Percentiles rank a stretch among this genome's conserved stretches.
phyloP scores from a whole-genome alignment of 1,139 yeast genomes.

The Tardiomyces depauwii region DNA sequence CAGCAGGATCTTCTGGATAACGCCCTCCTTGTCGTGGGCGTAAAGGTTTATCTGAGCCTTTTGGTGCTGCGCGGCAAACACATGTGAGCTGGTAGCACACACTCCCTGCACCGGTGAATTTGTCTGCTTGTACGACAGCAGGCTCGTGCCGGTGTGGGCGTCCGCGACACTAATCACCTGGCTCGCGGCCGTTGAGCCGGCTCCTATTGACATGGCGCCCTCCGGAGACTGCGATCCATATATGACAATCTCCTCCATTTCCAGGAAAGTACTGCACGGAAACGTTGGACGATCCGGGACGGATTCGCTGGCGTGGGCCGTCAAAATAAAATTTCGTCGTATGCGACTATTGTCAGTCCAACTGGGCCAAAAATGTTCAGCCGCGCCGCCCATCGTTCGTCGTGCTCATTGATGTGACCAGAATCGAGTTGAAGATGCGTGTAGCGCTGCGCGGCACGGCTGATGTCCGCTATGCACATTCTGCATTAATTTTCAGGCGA shows the following conservation, averaged over 20 bases:
- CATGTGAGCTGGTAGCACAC: conserved; percentile 34
- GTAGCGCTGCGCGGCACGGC: too few relatives aligned
- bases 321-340: background rate
- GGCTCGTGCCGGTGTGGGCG: conserved; percentile 16
- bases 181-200: background rate
- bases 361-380: background rate
- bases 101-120: conserved; percentile 37
- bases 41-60: conserved; percentile 72
- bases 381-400: too few relatives aligned
- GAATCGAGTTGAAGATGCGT: too few relatives aligned
- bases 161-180: conserved; percentile 13
- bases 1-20: conserved; percentile 73
- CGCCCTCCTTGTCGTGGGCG: conserved; percentile 65
- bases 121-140: conserved; percentile 17
- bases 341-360: background rate
- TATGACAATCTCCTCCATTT: conserved; percentile 19
- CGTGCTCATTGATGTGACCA: too few relatives aligned
- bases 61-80: conserved; percentile 51
- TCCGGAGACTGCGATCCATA: conserved; percentile 13
- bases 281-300: background rate
- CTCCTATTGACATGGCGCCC: background rate
- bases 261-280: background rate
- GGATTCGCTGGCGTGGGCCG: background rate
- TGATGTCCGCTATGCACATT: too few relatives aligned
- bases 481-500: too few relatives aligned